Percentiles rank a stretch among this genome's conserved stretches.
phyloP scores from a whole-genome alignment of 768 basidiomycete species.

The Punctularia strigosozonata region DNA sequence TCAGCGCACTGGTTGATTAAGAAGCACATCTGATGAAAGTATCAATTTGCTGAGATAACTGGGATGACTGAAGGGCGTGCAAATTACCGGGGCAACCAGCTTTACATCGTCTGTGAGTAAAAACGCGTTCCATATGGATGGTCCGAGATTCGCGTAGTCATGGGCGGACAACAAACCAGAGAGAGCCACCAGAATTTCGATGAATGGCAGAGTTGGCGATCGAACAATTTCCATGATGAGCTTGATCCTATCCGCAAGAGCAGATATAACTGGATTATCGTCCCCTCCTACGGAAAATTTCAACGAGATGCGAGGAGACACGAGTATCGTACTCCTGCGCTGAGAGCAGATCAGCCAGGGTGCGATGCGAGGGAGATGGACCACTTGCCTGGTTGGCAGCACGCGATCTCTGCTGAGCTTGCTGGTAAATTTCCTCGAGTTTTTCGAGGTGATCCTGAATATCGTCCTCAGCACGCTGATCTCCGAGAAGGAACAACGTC shows the following conservation, averaged over 20 bases:
- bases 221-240: too few relatives aligned
- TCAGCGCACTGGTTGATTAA: constrained; percentile 67
- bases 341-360: constrained; percentile 9
- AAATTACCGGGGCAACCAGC: constrained; percentile 38
- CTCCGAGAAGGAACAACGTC: neutral
- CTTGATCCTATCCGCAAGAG: too few relatives aligned
- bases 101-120: constrained; percentile 25
- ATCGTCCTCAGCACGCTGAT: too few relatives aligned
- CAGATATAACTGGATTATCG: too few relatives aligned
- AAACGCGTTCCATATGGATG: constrained; percentile 46
- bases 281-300: too few relatives aligned
- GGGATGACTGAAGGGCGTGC: neutral
- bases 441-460: too few relatives aligned
- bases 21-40: constrained; percentile 33
- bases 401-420: constrained; percentile 35
- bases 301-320: constrained; percentile 13
- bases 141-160: constrained; percentile 40
- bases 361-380: neutral
- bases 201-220: constrained; percentile 16
- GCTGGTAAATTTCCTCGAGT: constrained; percentile 36
- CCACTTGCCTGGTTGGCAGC: constrained; percentile 30
- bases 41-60: neutral
- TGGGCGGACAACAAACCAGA: constrained; percentile 38
- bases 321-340: constrained; percentile 31
- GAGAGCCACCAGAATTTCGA: constrained; percentile 54